Evolutionary conservation across 306 rosid species (phyloP), one percentile per base, ranked within the genome.

Genomic region (Luffa acutangula): DNA sequence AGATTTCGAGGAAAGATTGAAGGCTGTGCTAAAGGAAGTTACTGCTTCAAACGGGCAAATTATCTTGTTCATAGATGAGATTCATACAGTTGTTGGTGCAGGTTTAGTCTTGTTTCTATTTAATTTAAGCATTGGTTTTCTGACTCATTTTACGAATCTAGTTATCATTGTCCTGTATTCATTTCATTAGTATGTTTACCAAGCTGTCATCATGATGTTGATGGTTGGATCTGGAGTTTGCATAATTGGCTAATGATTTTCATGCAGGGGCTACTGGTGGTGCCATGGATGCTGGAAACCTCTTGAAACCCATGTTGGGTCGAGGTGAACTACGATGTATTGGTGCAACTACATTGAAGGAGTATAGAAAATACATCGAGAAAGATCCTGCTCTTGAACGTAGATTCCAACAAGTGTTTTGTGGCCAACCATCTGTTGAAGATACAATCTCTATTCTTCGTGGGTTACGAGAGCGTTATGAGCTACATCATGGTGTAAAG

Each of bases 231-330:
- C 20, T 48, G 6, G 20, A 11, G 21, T 57, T 37, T 42, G 39
- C 56, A 59, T 21, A 57, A 20, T 39, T 43, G 52, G 70, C 43
- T 59, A 76, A 81, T 85, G 77, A 54, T 86, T 85, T 43, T 41
- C 69, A 78, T 83, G 63, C 25, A 96, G 98, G 99, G 81, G 99
- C 99, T 84, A 93, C 98, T 63, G 85, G 90, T 84, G 99, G 98
- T 86, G 99, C 99, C 21, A 93, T 93, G 99, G 99, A 96, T 88
- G 99, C 99, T 80, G 97, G 97, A 69, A 96, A 96, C 85, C 87
- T 96, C 84, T 87, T 93, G 89, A 96, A 96, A 84, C 98, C 97
- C 5, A 96, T 96, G 98, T 98, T 96, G 78, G 99, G 99, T 70
- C 84, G 98, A 66, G 99, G 99, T 43, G 99, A 96, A 85, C 99